A percentile compares a stretch with the other conserved stretches of the same genome.
phyloP scores from a whole-genome alignment of 2,329 filamentous ascomycete species.

The Leptographium radiaticola region DNA sequence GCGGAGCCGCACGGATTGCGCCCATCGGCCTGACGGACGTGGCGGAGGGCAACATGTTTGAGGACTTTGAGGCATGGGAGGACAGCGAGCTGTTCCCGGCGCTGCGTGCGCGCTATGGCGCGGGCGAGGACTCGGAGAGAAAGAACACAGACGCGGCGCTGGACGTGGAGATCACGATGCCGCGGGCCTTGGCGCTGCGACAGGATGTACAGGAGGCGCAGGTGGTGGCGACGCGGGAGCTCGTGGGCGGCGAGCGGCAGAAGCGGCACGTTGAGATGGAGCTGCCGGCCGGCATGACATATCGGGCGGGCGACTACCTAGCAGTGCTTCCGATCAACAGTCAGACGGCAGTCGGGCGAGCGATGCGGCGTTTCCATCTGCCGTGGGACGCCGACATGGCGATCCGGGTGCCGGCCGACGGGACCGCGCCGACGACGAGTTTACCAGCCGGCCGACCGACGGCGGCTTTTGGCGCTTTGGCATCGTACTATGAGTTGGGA shows the following conservation, averaged over 20 bases:
- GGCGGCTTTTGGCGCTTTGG: conserved; percentile 49
- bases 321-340: conserved; percentile 62
- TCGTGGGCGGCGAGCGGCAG: conserved; percentile 22
- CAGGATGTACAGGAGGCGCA: conserved; percentile 50
- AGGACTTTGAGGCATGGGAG: conserved; percentile 54
- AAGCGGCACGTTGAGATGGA: conserved; percentile 57
- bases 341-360: conserved; percentile 44
- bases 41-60: conserved; percentile 51
- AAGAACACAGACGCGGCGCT: conserved; percentile 20
- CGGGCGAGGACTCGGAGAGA: neutral
- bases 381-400: conserved; percentile 56
- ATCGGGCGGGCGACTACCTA: conserved; percentile 65
- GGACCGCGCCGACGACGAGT: conserved; percentile 26
- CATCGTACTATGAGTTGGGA: conserved; percentile 59
- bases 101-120: conserved; percentile 30
- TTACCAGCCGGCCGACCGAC: conserved; percentile 43
- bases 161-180: conserved; percentile 37
- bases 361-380: conserved; percentile 51
- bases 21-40: conserved; percentile 45
- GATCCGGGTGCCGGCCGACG: conserved; percentile 22
- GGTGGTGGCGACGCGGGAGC: conserved; percentile 37
- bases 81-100: conserved; percentile 39
- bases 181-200: conserved; percentile 43
- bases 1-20: conserved; percentile 33
- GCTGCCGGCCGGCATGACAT: conserved; percentile 51